Conservation (phyloP, 2,329 filamentous ascomycete species). For the Drechmeria coniospora region DNA sequence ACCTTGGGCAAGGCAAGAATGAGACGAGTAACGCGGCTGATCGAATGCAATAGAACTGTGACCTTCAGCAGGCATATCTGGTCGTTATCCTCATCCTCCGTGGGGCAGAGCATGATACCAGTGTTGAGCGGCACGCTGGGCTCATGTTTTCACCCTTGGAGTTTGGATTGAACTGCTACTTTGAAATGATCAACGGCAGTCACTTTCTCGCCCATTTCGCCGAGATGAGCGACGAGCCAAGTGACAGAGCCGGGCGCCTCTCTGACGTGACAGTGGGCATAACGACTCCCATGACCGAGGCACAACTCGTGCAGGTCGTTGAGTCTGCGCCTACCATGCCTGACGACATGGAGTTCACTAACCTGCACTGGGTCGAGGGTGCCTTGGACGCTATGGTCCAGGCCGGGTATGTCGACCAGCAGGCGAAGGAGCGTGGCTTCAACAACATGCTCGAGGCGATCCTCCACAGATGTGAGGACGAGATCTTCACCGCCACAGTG, state of each 20-base stretch:
- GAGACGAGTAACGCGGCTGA: no score
- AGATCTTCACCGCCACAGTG: no score
- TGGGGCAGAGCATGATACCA: constrained; percentile 5
- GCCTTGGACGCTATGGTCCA: constrained; percentile 3
- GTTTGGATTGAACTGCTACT: constrained; percentile 4
- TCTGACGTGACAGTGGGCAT: constrained; percentile 4
- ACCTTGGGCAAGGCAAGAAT: no score
- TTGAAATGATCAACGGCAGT: constrained; percentile 3
- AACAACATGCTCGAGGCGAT: constrained; percentile 6
- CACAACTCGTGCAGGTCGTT: constrained; percentile 2
- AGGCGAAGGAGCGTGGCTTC: constrained; percentile 5
- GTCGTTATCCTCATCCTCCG: constrained; percentile 6
- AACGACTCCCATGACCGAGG: constrained; percentile 4
- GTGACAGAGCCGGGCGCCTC: constrained; percentile 4
- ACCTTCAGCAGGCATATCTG: constrained; percentile 4
- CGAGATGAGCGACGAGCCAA: no score
- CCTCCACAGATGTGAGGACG: constrained; percentile 7
- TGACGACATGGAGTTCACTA: constrained; percentile 5
- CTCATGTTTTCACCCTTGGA: constrained; percentile 4
- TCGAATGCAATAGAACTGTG: no score
- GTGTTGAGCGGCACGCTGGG: constrained; percentile 5
- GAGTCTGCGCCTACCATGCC: constrained; percentile 3
- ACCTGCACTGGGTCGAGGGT: constrained; percentile 6
- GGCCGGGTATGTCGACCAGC: constrained; percentile 2
- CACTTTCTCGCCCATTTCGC: constrained; percentile 1